These are phyloP conservation scores for Haematococcus lacustris DNA, from an alignment of 139 green algal genomes.

Conservation along the genomic window DNA sequence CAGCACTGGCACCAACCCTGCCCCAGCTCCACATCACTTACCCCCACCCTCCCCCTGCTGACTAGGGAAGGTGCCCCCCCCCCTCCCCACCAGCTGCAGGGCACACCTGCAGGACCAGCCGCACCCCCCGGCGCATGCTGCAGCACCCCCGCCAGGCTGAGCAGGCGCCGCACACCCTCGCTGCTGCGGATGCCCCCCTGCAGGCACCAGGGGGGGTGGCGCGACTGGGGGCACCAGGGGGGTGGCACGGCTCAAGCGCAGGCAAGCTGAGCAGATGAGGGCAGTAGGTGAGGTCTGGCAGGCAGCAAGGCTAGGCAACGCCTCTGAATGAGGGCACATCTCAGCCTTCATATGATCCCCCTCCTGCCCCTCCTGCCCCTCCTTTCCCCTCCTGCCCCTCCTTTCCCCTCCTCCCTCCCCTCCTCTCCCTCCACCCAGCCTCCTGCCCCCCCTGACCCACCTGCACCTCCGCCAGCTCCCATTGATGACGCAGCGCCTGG, in stretches of 20 bases:
- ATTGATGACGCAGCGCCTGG: neutral
- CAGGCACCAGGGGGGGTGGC: too few species aligned
- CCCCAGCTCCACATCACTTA: too few species aligned
- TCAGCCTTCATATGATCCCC: neutral
- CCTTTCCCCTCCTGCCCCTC: neutral
- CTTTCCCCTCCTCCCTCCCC: neutral
- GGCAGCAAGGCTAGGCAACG: too few species aligned
- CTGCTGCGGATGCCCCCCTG: neutral
- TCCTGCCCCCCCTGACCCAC: neutral
- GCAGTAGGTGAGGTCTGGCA: too few species aligned
- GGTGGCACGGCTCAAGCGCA: too few species aligned
- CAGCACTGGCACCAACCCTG: too few species aligned
- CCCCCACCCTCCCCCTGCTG: too few species aligned
- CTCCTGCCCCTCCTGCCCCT: neutral
- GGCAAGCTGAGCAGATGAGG: too few species aligned
- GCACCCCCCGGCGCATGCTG: neutral
- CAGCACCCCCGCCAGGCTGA: neutral
- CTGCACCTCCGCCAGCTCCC: slow-evolving; percentile 4
- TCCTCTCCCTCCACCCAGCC: neutral
- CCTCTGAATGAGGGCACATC: too few species aligned
- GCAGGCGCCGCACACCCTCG: neutral
- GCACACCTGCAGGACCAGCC: neutral
- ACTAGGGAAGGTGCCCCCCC: too few species aligned
- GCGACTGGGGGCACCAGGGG: too few species aligned
- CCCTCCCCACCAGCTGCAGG: too few species aligned